These are phyloP conservation scores for Pestalotiopsis sp. DNA, from an alignment of 2,329 filamentous ascomycete genomes.

Conservation along the genomic window DNA sequence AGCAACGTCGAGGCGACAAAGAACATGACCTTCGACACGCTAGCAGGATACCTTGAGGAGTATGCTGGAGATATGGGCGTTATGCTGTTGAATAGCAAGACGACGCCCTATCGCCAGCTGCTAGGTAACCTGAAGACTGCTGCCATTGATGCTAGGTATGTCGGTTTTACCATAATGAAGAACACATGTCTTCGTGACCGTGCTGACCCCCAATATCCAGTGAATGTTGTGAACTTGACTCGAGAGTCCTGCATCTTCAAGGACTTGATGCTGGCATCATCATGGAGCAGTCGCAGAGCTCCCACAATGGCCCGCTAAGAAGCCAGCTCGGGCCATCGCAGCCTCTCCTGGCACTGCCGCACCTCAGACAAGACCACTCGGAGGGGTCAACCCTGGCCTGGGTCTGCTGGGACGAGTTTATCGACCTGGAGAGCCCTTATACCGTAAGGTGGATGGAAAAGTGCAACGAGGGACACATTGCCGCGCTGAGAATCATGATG, in stretches of 20 bases:
- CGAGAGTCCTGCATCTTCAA: conserved; percentile 21
- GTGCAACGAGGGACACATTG: conserved; percentile 23
- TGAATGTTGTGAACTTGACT: conserved; percentile 22
- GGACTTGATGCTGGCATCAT: conserved; percentile 25
- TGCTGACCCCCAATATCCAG: conserved; percentile 10
- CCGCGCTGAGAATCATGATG: conserved; percentile 23
- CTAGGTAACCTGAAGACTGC: conserved; percentile 17
- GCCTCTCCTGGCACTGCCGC: conserved; percentile 2
- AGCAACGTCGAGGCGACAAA: conserved; percentile 26
- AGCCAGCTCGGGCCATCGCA: conserved; percentile 16
- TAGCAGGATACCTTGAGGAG: conserved; percentile 19
- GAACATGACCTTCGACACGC: conserved; percentile 23
- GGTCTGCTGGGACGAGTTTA: conserved; percentile 33
- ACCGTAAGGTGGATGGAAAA: conserved; percentile 30
- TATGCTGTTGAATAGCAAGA: conserved; percentile 22
- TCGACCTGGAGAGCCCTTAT: conserved; percentile 28
- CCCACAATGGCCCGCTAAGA: conserved; percentile 20
- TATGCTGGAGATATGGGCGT: conserved; percentile 24
- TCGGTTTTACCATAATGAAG: neutral
- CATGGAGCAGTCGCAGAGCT: conserved; percentile 20
- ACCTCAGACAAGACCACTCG: conserved; percentile 19
- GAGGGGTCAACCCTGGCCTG: conserved; percentile 29
- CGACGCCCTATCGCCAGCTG: conserved; percentile 17
- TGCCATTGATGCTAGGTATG: neutral
- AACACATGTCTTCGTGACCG: too few relatives aligned